Evolutionary conservation across 2,329 filamentous ascomycete genomes (phyloP).

Genomic region (Triangularia setosa): DNA sequence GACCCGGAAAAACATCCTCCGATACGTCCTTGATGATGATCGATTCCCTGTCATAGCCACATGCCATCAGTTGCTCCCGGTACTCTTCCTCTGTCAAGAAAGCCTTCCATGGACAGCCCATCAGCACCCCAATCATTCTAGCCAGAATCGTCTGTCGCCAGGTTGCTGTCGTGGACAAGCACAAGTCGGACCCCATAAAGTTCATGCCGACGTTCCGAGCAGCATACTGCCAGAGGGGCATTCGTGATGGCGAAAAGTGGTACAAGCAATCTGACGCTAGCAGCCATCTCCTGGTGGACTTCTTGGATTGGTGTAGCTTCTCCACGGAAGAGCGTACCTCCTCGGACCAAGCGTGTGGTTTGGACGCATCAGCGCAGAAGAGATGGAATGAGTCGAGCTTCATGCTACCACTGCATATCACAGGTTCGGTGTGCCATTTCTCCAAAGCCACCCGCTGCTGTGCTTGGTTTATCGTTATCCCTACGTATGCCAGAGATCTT

Average conservation of each 20-base stretch:
- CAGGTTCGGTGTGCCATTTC: neutral
- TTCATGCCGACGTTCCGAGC: neutral
- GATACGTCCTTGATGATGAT: neutral
- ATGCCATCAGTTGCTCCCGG: neutral
- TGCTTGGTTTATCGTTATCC: neutral
- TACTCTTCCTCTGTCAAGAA: neutral
- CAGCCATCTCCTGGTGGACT: neutral
- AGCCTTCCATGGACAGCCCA: constrained; percentile 2
- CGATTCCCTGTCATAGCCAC: neutral
- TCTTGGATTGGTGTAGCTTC: neutral
- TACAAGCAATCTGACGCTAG: constrained; percentile 10
- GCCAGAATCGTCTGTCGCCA: neutral
- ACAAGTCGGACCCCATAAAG: neutral
- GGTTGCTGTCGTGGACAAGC: neutral
- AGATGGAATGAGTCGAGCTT: neutral
- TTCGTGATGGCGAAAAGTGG: constrained; percentile 9
- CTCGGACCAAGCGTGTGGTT: neutral
- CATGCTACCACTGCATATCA: neutral
- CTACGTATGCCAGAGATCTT: neutral
- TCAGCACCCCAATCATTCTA: neutral
- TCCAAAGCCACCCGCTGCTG: neutral
- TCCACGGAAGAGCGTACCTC: neutral
- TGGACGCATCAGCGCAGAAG: neutral
- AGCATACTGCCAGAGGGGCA: neutral
- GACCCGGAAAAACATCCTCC: neutral